phyloP scores from a whole-genome alignment of 2,329 filamentous ascomycete species.

The Aspergillus pseudoglaucus region DNA sequence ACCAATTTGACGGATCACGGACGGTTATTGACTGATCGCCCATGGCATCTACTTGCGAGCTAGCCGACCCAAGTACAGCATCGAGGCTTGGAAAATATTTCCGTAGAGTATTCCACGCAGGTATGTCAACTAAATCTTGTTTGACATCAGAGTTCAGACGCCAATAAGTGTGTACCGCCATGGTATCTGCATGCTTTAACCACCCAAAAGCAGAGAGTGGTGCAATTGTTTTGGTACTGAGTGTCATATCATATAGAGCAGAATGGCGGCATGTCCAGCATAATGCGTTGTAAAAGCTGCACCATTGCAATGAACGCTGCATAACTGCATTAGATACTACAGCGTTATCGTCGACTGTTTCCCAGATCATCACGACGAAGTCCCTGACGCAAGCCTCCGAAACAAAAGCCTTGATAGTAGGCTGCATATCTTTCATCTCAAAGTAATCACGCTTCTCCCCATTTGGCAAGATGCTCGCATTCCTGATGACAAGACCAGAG shows the following conservation, averaged over 20 bases:
- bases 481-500: slow-evolving; percentile 35
- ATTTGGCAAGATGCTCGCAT: slow-evolving; percentile 35
- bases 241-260: slow-evolving; percentile 30
- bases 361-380: slow-evolving; percentile 41
- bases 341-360: slow-evolving; percentile 37
- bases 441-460: slow-evolving; percentile 42
- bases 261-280: slow-evolving; percentile 38
- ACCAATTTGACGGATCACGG: slow-evolving; percentile 28
- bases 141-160: slow-evolving; percentile 25
- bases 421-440: slow-evolving; percentile 35
- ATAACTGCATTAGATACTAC: slow-evolving; percentile 36
- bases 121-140: slow-evolving; percentile 8
- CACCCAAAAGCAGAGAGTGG: slow-evolving; percentile 43
- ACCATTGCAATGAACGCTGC: slow-evolving; percentile 41
- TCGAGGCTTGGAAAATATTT: slow-evolving; percentile 21
- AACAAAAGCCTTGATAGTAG: slow-evolving; percentile 41
- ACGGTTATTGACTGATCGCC: slow-evolving; percentile 10
- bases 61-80: slow-evolving; percentile 19
- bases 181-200: slow-evolving; percentile 42
- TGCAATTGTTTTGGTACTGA: slow-evolving; percentile 26
- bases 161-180: slow-evolving; percentile 40
- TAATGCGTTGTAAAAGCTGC: slow-evolving; percentile 41
- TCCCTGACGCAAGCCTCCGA: slow-evolving; percentile 40
- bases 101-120: slow-evolving; percentile 22
- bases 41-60: slow-evolving; percentile 5